Evolutionary conservation across 2,329 filamentous ascomycete genomes (phyloP), one percentile per base, ranked within the genome.

Genomic region (Achaetomium macrosporum): DNA sequence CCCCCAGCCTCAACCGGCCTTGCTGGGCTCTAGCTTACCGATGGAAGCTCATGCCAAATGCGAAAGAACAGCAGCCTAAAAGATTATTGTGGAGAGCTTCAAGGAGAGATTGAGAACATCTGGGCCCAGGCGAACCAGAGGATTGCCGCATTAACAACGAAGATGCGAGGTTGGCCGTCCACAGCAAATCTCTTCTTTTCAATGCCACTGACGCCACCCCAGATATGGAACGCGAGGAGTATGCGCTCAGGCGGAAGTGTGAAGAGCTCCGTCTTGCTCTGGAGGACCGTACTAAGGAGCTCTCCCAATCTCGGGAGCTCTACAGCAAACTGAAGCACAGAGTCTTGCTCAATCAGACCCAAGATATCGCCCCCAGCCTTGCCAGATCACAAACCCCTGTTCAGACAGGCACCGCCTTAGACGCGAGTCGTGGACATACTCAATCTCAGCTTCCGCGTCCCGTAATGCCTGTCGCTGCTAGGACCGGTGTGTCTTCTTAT

Each of bases 221-320:
- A 78, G 73, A 77, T 35, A 75, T 88, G 69, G 76, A 81, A 51
- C 62, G 74, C 9, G 82, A 88, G 31, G 81, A 87, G 50, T 79
- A 84, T 19, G 72, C 73, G 9, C 71, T 92, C 11, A 75, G 82
- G 47, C 77, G 79, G 45, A 90, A 88, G 67, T 88, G 90, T 57
- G 78, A 88, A 16, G 86, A 92, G 35, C 71, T 95, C 1, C 72
- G 76, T 5, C 76, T 82, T 19, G 76, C 82, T 4, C 84, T 83
- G 61, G 79, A 79, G 51, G 85, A 90, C 19, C 93, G 92, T 66
- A 82, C 73, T 59, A 83, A 79, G 43, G 86, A 84, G 53, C 76
- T 88, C 3, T 69, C 83, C 5, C 84, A 89, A 55, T 79, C 82
- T 2, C 87, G 90, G 61, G 79, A 83, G 56, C 69, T 83, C 2